Evolutionary conservation across 768 basidiomycete genomes (phyloP).

Genomic region (Neoboletus brunneissimus): DNA sequence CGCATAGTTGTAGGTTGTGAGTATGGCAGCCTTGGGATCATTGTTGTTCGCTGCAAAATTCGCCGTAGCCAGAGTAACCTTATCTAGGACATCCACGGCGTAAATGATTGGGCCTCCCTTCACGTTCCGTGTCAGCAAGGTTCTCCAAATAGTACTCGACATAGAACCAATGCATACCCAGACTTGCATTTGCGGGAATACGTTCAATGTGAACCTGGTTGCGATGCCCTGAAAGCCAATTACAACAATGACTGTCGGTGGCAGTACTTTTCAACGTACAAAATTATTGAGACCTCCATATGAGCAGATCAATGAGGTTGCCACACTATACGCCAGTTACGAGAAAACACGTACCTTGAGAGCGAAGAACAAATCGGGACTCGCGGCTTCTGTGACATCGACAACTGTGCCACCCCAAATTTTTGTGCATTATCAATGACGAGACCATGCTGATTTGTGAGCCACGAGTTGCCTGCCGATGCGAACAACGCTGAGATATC

Average conservation of each 20-base stretch:
- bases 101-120: conserved; percentile 48
- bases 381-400: conserved; percentile 29
- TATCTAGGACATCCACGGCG: conserved; percentile 4
- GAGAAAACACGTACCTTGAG: conserved; percentile 32
- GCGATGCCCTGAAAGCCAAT: conserved; percentile 48
- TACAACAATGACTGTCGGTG: background rate
- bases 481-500: background rate
- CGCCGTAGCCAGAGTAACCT: conserved; percentile 9
- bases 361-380: conserved; percentile 43
- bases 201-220: conserved; percentile 52
- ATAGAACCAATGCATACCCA: conserved; percentile 45
- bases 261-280: conserved; percentile 21
- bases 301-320: background rate
- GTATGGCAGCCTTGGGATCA: conserved; percentile 30
- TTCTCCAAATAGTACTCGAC: background rate
- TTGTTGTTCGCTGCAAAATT: conserved; percentile 10
- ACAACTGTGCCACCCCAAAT: conserved; percentile 50
- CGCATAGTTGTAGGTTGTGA: conserved; percentile 40
- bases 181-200: conserved; percentile 51
- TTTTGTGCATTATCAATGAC: conserved; percentile 52
- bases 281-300: conserved; percentile 66
- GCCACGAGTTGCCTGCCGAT: conserved; percentile 38
- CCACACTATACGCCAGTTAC: background rate
- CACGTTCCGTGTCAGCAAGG: background rate
- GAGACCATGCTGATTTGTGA: conserved; percentile 59